A percentile compares a stretch with the other conserved stretches of the same genome.
Conservation (phyloP, 73 alveolate species). For the Tetrahymena borealis region DNA sequence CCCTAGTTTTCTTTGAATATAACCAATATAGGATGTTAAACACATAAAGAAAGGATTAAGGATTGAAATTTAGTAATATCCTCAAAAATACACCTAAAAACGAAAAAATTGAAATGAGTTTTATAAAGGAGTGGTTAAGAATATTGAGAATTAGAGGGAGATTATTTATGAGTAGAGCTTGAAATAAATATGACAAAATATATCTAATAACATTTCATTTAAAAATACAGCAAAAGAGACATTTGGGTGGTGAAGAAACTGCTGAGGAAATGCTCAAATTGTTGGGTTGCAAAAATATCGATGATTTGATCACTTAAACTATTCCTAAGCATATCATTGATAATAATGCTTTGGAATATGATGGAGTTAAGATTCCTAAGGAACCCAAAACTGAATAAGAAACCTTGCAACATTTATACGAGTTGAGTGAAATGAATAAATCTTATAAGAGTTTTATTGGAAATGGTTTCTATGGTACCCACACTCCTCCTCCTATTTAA, state of each 20-base stretch:
- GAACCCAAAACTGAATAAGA: conserved; percentile 49
- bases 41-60: background rate
- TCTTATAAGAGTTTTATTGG: conserved; percentile 71
- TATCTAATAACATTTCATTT: background rate
- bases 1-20: background rate
- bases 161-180: too few species aligned
- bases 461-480: conserved; percentile 59
- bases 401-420: conserved; percentile 43
- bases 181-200: too few species aligned
- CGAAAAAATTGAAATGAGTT: too few species aligned
- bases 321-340: conserved; percentile 53
- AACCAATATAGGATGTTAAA: background rate
- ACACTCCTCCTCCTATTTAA: conserved; percentile 53
- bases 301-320: conserved; percentile 50
- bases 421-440: conserved; percentile 55
- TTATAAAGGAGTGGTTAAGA: too few species aligned
- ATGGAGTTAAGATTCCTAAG: conserved; percentile 41
- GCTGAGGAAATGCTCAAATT: conserved; percentile 46
- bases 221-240: background rate
- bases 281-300: conserved; percentile 46
- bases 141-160: too few species aligned
- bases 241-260: background rate
- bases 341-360: conserved; percentile 32
- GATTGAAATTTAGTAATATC: too few species aligned
- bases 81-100: too few species aligned